Evolutionary conservation across 1,284 basidiomycete species (phyloP).

Genomic region (Ustilago bromivora): DNA sequence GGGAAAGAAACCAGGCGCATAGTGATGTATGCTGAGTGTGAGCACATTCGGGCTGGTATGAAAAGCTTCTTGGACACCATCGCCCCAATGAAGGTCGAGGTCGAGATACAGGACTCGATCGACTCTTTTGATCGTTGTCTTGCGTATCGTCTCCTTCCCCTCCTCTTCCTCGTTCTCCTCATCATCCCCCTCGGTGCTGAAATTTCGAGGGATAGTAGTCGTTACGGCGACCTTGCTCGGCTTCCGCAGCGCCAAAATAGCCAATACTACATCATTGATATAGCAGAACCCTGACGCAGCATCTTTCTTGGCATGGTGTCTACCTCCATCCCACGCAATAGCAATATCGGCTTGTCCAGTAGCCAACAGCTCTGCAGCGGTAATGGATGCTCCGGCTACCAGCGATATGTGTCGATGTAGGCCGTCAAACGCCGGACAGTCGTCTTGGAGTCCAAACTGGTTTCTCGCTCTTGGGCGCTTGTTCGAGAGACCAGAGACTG

Average conservation of each 20-base stretch:
- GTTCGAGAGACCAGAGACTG: conserved; percentile 11
- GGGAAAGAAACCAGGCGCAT: conserved; percentile 85
- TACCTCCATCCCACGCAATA: conserved; percentile 85
- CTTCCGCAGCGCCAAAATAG: conserved; percentile 65
- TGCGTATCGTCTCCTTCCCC: conserved; percentile 14
- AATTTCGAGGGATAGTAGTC: conserved; percentile 5
- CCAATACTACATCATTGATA: conserved; percentile 87
- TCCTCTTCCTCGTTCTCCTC: background rate
- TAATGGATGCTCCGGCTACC: conserved; percentile 81
- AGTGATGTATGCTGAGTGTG: conserved; percentile 86
- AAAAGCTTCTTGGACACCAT: conserved; percentile 76
- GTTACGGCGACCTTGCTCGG: conserved; percentile 24
- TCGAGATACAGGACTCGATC: conserved; percentile 78
- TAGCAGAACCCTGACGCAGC: conserved; percentile 83
- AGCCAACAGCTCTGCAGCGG: conserved; percentile 77
- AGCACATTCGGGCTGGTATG: conserved; percentile 70
- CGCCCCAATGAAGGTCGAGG: conserved; percentile 89
- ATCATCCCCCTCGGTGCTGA: background rate
- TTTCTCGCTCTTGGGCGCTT: conserved; percentile 42
- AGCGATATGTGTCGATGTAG: conserved; percentile 79
- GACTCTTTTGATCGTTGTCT: conserved; percentile 40
- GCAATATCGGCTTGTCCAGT: conserved; percentile 75
- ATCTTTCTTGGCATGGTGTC: conserved; percentile 57
- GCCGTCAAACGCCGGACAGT: conserved; percentile 81
- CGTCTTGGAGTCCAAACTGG: conserved; percentile 79